phyloP scores from a whole-genome alignment of 495 filamentous ascomycete genomes.

The Penicillium fimorum region DNA sequence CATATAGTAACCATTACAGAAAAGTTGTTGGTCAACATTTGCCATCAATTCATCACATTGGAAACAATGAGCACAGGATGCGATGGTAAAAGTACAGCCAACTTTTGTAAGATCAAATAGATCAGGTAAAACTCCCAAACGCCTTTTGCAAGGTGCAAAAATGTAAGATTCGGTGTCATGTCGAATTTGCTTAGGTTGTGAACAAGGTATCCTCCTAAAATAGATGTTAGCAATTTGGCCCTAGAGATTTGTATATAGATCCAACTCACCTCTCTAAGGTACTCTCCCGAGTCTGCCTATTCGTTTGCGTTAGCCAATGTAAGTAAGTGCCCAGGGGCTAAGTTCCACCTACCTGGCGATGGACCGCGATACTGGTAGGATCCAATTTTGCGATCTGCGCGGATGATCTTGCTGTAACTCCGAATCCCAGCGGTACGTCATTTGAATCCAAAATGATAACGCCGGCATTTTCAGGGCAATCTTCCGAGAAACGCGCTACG shows the following conservation, averaged over 20 bases:
- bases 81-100: conserved; percentile 8
- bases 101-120: conserved; percentile 13
- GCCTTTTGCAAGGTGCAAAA: conserved; percentile 21
- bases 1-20: conserved; percentile 1
- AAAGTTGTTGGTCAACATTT: conserved; percentile 4
- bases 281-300: conserved; percentile 89
- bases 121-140: conserved; percentile 23
- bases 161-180: conserved; percentile 17
- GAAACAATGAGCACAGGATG: conserved; percentile 2
- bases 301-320: background rate
- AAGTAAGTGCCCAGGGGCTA: background rate
- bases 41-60: conserved; percentile 13
- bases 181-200: conserved; percentile 35
- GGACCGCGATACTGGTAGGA: conserved; percentile 81
- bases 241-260: background rate
- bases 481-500: conserved; percentile 82
- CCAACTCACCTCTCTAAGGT: conserved; percentile 68
- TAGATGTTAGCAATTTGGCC: conserved; percentile 18
- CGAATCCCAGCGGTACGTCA: conserved; percentile 52
- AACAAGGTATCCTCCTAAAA: conserved; percentile 50
- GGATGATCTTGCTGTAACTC: conserved; percentile 78
- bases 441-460: conserved; percentile 26
- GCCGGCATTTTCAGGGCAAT: conserved; percentile 55
- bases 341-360: conserved; percentile 35
- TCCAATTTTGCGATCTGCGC: conserved; percentile 77